Conservation (phyloP, 345 rosid genomes). For the Arabis alpina region DNA sequence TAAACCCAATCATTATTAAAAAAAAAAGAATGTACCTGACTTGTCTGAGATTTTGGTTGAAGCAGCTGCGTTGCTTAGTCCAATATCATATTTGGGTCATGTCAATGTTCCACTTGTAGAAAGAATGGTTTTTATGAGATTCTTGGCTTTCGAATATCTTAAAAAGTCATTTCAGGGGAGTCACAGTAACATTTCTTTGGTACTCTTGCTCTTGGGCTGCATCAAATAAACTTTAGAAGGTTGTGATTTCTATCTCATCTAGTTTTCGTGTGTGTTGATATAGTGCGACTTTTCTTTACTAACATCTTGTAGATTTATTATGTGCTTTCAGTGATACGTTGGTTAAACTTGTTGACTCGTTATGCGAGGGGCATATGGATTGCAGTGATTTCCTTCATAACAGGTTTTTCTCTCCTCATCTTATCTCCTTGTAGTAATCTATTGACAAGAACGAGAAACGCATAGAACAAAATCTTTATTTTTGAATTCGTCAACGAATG, state of each 20-base stretch:
- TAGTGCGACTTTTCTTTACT: background rate
- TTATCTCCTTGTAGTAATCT: background rate
- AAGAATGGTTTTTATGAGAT: constrained; percentile 76
- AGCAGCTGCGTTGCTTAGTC: constrained; percentile 91
- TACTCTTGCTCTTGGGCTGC: constrained; percentile 70
- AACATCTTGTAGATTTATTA: constrained; percentile 15
- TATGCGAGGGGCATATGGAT: constrained; percentile 37
- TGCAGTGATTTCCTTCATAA: constrained; percentile 77
- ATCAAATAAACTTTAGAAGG: constrained; percentile 92
- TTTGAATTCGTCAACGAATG: constrained; percentile 22
- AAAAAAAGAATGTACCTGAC: too few species aligned
- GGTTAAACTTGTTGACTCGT: background rate
- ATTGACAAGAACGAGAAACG: too few species aligned
- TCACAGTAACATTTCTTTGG: constrained; percentile 23
- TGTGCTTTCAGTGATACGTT: constrained; percentile 58
- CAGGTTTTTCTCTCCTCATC: constrained; percentile 54
- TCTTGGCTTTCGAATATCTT: constrained; percentile 27
- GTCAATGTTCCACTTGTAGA: constrained; percentile 77
- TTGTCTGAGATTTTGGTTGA: too few species aligned
- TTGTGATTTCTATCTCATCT: constrained; percentile 29
- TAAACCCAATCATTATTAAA: too few species aligned
- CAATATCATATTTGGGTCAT: constrained; percentile 89
- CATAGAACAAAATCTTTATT: background rate
- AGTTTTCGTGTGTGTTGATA: background rate
- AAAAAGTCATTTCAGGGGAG: constrained; percentile 26